Base-by-base conservation (phyloP, 1,284 basidiomycete species). In the Microbotryum scabiosae region DNA sequence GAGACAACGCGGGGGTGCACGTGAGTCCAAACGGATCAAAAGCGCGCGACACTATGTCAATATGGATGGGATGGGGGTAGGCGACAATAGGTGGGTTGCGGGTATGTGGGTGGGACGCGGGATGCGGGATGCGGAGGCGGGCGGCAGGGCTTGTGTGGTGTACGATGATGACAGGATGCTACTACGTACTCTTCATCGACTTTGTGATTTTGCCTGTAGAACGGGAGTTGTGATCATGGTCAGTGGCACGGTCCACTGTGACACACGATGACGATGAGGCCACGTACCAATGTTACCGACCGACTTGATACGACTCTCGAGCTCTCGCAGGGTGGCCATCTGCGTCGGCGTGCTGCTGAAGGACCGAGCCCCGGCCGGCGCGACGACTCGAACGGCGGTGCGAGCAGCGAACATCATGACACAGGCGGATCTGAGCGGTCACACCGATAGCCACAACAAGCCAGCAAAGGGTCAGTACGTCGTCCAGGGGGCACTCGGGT, bases 301-400 rank as follows among this genome's bases (percentile, higher is more conserved):
- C 61, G 91, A 96, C 85, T 97, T 97, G 78, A 93, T 83, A 70
- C 94, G 87, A 76, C 89, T 79, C 81, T 98, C 96, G 73, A 97
- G 88, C 80, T 98, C 94, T 74, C 92, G 87, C 70, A 98, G 86
- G 63, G 94, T 97, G 54, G 92, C 93, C 89, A 93, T 92, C 77
- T 91, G 90, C 70, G 86, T 84, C 70, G 87, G 83, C 74, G 80
- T 79, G 67, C 80, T 73, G 51, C 85, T 84, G 55, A 81, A 83
- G 71, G 83, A 82, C 80, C 76, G 82, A 48, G 59, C 58, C 45
- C 56, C 50, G 44, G 49, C n/a, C 10, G 57, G 78, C 71, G 80
- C 79, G 63, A 79, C 75, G 62, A 82, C 80, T 76, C 82, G 80
- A 60, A 79, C 74, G 57, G 79, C 80, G 59, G 73, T 72, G 62